These are phyloP conservation scores for Lignosus rhinocerotis DNA, from an alignment of 1,284 basidiomycete species.

Conservation along the genomic window DNA sequence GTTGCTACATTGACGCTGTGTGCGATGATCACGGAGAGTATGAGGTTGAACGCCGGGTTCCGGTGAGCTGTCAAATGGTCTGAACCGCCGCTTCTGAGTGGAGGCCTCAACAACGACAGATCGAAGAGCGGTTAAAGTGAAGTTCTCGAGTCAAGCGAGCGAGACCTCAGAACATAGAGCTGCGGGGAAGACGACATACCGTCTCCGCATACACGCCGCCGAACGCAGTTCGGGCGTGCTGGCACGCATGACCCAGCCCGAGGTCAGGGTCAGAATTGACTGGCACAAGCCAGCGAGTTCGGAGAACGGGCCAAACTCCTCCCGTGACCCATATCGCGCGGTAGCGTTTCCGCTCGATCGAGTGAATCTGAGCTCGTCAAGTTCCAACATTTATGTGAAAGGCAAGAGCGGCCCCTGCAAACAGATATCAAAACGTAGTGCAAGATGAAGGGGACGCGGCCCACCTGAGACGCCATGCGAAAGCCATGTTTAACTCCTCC, in stretches of 20 bases:
- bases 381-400: neutral
- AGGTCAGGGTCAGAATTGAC: neutral
- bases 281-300: neutral
- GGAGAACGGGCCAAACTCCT: conserved; percentile 8
- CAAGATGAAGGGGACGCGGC: conserved; percentile 5
- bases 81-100: neutral
- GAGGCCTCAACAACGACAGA: neutral
- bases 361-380: neutral
- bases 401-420: conserved; percentile 8
- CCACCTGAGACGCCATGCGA: conserved; percentile 4
- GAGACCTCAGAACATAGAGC: conserved; percentile 3
- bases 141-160: neutral
- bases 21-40: conserved; percentile 1
- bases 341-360: conserved; percentile 1
- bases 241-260: neutral
- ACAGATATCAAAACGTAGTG: neutral
- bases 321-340: conserved; percentile 9
- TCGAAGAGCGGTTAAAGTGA: neutral
- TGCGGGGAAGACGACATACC: neutral
- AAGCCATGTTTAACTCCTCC: neutral
- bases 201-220: neutral
- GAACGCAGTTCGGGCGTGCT: neutral
- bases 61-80: neutral
- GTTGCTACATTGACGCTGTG: neutral
- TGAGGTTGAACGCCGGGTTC: neutral